Conservation (phyloP, 2,329 filamentous ascomycete genomes). For the Blastomyces silverae region DNA sequence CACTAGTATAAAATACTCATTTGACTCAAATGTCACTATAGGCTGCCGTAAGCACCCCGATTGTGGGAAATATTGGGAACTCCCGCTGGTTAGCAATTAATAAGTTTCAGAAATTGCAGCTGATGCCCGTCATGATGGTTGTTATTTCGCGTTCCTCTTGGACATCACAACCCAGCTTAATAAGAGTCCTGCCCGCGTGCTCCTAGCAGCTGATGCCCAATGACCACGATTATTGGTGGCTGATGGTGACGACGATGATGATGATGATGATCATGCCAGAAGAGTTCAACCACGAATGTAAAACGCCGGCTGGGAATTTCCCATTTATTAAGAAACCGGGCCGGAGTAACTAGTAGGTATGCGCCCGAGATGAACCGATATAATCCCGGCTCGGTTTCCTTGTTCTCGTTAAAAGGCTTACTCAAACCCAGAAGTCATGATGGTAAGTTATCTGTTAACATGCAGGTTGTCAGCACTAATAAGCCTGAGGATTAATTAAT, state of each 20-base stretch:
- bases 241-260: no score
- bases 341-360: neutral
- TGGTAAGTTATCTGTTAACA: neutral
- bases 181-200: neutral
- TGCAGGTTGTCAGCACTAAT: constrained; percentile 2
- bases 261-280: neutral
- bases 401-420: neutral
- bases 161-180: neutral
- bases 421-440: neutral
- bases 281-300: neutral
- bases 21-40: no score
- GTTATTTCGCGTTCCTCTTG: neutral
- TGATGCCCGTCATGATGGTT: neutral
- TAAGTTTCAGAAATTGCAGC: neutral
- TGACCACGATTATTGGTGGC: neutral
- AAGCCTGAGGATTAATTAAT: neutral
- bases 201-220: neutral
- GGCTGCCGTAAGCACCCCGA: no score
- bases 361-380: constrained; percentile 9
- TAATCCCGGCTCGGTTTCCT: neutral
- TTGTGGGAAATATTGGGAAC: no score
- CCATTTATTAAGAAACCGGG: neutral
- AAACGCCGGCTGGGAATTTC: neutral
- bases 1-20: no score
- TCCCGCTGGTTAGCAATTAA: no score